Evolutionary conservation across 2,329 filamentous ascomycete species (phyloP).

Genomic region (Pseudogymnoascus sp.): DNA sequence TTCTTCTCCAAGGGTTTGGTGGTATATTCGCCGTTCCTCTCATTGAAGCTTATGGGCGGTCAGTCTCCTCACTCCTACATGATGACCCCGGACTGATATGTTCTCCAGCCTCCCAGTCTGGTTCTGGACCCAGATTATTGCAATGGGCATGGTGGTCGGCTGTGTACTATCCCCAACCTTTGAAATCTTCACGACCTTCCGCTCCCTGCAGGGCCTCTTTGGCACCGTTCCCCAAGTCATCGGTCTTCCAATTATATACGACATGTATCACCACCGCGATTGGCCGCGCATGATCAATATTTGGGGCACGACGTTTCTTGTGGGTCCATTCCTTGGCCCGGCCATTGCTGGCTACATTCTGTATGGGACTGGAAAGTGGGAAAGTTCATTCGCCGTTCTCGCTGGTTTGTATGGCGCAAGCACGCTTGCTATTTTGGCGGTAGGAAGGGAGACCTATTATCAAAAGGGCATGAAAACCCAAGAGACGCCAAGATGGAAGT

Average conservation of each 20-base stretch:
- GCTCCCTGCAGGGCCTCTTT: slow-evolving; percentile 33
- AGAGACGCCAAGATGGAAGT: slow-evolving; percentile 18
- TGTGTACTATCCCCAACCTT: slow-evolving; percentile 33
- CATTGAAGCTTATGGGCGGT: slow-evolving; percentile 35
- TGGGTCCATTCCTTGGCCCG: slow-evolving; percentile 33
- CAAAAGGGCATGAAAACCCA: slow-evolving; percentile 7
- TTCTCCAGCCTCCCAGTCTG: slow-evolving; percentile 33
- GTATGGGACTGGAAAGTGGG: slow-evolving; percentile 26
- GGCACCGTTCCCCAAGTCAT: slow-evolving; percentile 35
- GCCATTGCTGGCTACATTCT: slow-evolving; percentile 33
- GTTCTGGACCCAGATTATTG: slow-evolving; percentile 35
- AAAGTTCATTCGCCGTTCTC: slow-evolving; percentile 29
- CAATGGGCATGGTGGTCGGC: slow-evolving; percentile 34
- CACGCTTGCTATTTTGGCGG: slow-evolving; percentile 28
- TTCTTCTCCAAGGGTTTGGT: slow-evolving; percentile 33
- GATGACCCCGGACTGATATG: slow-evolving; percentile 8
- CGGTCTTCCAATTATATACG: slow-evolving; percentile 33
- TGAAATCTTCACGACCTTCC: slow-evolving; percentile 33
- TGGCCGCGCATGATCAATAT: slow-evolving; percentile 35
- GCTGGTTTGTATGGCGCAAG: slow-evolving; percentile 31
- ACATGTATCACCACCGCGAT: slow-evolving; percentile 30
- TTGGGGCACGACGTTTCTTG: slow-evolving; percentile 33
- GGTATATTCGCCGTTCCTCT: slow-evolving; percentile 33
- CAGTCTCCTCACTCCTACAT: slow-evolving; percentile 16
- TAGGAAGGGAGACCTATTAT: slow-evolving; percentile 32